These are phyloP conservation scores for Diaporthe sp. DNA, from an alignment of 2,329 filamentous ascomycete genomes.

Conservation along the genomic window DNA sequence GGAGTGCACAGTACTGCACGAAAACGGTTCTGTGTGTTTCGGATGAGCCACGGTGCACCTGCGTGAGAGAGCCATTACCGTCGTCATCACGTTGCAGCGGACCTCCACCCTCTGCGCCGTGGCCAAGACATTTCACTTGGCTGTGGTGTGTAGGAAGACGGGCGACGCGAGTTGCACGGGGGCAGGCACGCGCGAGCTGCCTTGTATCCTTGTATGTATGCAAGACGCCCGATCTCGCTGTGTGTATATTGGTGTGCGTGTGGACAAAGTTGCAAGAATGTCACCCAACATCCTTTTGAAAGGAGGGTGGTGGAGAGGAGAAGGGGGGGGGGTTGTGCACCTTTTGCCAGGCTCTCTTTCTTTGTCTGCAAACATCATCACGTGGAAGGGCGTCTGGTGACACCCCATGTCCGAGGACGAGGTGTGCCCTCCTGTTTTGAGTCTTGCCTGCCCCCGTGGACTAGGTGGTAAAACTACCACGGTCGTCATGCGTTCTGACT, in stretches of 20 bases:
- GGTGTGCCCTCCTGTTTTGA: slow-evolving; percentile 21
- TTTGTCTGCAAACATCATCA: slow-evolving; percentile 19
- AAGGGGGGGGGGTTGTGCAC: not conserved
- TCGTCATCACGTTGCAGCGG: slow-evolving; percentile 28
- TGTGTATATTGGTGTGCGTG: not conserved
- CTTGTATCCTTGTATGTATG: slow-evolving; percentile 4
- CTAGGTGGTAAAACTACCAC: slow-evolving; percentile 7
- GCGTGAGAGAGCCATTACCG: not conserved
- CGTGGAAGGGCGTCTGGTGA: slow-evolving; percentile 28
- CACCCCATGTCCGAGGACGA: not conserved
- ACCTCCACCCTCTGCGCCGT: slow-evolving; percentile 3
- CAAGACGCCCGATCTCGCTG: slow-evolving; percentile 24
- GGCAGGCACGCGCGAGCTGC: slow-evolving; percentile 21
- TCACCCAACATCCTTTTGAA: slow-evolving; percentile 18
- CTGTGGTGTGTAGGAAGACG: not conserved
- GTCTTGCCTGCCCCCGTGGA: slow-evolving; percentile 24
- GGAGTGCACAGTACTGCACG: not conserved
- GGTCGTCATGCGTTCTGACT: slow-evolving; percentile 24
- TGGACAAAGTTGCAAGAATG: slow-evolving; percentile 14
- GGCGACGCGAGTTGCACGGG: slow-evolving; percentile 1
- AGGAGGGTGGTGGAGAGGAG: not conserved
- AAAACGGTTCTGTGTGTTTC: not conserved
- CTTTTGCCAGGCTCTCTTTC: not conserved
- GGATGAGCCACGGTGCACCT: slow-evolving; percentile 17
- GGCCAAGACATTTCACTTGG: slow-evolving; percentile 14